Conservation (phyloP, 306 rosid genomes). For the Fragaria nilgerrensis region DNA sequence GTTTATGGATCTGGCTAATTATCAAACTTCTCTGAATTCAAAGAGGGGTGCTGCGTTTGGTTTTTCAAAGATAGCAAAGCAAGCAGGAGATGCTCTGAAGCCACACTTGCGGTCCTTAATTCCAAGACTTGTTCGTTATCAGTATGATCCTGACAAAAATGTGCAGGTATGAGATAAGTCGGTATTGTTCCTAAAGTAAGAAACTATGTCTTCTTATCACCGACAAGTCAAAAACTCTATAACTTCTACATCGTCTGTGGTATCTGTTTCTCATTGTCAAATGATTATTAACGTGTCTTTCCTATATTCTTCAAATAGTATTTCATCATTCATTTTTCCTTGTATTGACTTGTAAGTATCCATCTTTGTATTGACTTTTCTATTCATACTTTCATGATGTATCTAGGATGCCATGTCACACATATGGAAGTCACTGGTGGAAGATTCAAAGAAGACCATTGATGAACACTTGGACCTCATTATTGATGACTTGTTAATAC, state of each 20-base stretch:
- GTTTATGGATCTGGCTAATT: conserved; percentile 98
- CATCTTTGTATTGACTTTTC: conserved; percentile 20
- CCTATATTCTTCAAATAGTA: not conserved
- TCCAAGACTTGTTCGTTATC: conserved; percentile 97
- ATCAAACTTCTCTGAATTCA: conserved; percentile 82
- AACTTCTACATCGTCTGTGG: not conserved
- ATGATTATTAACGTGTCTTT: not conserved
- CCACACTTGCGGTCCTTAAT: conserved; percentile 72
- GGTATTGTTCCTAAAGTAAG: conserved; percentile 10
- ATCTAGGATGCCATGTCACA: conserved; percentile 93
- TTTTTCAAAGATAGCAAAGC: conserved; percentile 95
- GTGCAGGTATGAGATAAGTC: conserved; percentile 65
- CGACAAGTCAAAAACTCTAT: not conserved
- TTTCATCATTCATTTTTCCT: not conserved
- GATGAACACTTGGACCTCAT: conserved; percentile 81
- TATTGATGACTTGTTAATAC: conserved; percentile 71
- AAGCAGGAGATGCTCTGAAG: conserved; percentile 88
- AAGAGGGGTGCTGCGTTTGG: conserved; percentile 99
- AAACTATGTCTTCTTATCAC: not conserved
- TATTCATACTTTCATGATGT: conserved; percentile 26
- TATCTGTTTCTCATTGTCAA: not conserved
- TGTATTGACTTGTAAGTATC: not conserved
- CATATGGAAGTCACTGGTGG: conserved; percentile 96
- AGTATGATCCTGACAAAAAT: conserved; percentile 96
- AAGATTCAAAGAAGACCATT: conserved; percentile 87